Percentiles rank a stretch among this genome's conserved stretches.
phyloP scores from a whole-genome alignment of 768 basidiomycete species.

The Lactifluus hygrophoroides region DNA sequence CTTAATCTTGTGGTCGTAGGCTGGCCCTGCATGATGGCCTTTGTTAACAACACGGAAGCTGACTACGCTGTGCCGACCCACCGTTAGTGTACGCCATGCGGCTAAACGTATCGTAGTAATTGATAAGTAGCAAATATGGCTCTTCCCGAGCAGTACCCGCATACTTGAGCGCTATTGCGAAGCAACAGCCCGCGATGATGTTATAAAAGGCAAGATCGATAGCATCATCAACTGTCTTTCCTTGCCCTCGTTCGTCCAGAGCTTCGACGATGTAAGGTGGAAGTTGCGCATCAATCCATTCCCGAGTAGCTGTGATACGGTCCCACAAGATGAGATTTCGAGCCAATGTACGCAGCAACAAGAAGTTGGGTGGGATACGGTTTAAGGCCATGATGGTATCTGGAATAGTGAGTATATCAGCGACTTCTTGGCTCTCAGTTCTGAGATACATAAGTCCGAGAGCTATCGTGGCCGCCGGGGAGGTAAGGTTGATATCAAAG shows the following conservation, averaged over 20 bases:
- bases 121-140: constrained; percentile 75
- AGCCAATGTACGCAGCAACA: constrained; percentile 74
- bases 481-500: constrained; percentile 86
- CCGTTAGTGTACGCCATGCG: constrained; percentile 60
- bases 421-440: constrained; percentile 77
- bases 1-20: constrained; percentile 84
- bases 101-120: constrained; percentile 74
- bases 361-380: constrained; percentile 78
- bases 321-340: constrained; percentile 84
- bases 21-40: constrained; percentile 40
- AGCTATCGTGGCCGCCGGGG: constrained; percentile 84
- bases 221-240: constrained; percentile 52
- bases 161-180: constrained; percentile 85
- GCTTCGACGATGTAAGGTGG: constrained; percentile 57
- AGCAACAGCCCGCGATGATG: constrained; percentile 85
- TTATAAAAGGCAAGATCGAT: constrained; percentile 88
- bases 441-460: constrained; percentile 89
- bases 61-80: constrained; percentile 29
- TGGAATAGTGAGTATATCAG: constrained; percentile 77
- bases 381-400: constrained; percentile 73
- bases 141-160: constrained; percentile 90
- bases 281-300: constrained; percentile 67
- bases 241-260: constrained; percentile 42
- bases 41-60: constrained; percentile 8
- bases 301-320: constrained; percentile 54